Evolutionary conservation across 768 basidiomycete genomes (phyloP).

Genomic region (Cyclocybe aegerita): DNA sequence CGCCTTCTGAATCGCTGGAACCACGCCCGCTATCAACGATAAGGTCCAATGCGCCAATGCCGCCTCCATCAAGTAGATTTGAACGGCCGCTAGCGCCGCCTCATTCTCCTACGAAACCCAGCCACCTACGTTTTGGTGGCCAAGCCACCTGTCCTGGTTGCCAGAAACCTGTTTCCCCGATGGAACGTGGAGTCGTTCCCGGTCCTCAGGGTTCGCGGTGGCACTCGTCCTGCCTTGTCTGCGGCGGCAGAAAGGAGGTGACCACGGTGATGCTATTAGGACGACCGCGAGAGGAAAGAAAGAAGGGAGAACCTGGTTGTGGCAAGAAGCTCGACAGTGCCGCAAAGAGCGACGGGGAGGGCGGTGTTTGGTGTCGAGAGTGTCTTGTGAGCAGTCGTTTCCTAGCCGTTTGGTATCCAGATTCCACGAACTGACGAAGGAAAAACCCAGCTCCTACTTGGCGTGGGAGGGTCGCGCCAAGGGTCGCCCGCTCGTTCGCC

Average conservation of each 20-base stretch:
- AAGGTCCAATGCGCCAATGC: constrained; percentile 12
- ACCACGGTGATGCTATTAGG: constrained; percentile 32
- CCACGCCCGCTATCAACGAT: constrained; percentile 9
- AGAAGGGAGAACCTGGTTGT: constrained; percentile 69
- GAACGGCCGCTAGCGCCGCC: constrained; percentile 20
- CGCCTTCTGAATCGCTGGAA: background rate
- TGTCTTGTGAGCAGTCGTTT: constrained; percentile 59
- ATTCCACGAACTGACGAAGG: constrained; percentile 1
- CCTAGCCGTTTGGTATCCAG: background rate
- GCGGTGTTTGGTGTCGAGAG: constrained; percentile 81
- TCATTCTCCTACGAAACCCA: constrained; percentile 23
- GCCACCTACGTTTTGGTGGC: constrained; percentile 58
- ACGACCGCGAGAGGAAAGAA: constrained; percentile 43
- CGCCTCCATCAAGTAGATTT: constrained; percentile 25
- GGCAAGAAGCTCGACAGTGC: constrained; percentile 83
- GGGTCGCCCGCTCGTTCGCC: constrained; percentile 54
- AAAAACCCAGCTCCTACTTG: constrained; percentile 51
- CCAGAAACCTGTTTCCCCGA: constrained; percentile 67
- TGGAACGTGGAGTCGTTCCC: constrained; percentile 85
- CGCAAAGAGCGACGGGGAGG: constrained; percentile 69
- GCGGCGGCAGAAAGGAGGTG: constrained; percentile 69
- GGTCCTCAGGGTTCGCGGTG: constrained; percentile 82
- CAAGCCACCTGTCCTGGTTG: constrained; percentile 74
- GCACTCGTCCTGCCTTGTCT: constrained; percentile 77
- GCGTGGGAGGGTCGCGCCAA: constrained; percentile 47